phyloP scores from a whole-genome alignment of 164 flowering plant species.

The Stephania japonica region DNA sequence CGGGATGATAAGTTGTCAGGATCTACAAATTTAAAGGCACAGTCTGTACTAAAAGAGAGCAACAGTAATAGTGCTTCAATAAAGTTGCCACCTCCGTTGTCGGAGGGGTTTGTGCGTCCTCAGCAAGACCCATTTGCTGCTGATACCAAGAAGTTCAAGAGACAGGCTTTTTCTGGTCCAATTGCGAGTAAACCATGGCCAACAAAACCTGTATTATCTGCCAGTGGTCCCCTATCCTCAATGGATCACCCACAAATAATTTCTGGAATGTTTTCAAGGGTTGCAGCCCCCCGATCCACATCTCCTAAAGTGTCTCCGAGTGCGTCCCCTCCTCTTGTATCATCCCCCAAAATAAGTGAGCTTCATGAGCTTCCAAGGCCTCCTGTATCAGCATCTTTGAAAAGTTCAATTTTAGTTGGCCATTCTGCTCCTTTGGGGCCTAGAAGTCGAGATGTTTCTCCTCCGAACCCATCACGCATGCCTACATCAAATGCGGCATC shows the following conservation, averaged over 20 bases:
- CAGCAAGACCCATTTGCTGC: conserved; percentile 24
- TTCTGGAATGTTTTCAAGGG: conserved; percentile 45
- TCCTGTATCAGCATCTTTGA: conserved; percentile 30
- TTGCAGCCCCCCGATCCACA: conserved; percentile 29
- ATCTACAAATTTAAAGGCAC: conserved; percentile 21
- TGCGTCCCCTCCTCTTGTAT: conserved; percentile 50
- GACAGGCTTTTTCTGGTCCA: conserved; percentile 78
- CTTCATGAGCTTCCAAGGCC: conserved; percentile 98
- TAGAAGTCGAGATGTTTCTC: conserved; percentile 30
- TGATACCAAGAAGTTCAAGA: conserved; percentile 47
- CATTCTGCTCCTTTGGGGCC: conserved; percentile 69
- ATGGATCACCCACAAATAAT: conserved; percentile 29
- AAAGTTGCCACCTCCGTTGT: conserved; percentile 47
- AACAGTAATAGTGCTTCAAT: conserved; percentile 35
- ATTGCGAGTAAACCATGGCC: conserved; percentile 43
- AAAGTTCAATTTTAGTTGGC: conserved; percentile 34
- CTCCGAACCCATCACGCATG: conserved; percentile 30
- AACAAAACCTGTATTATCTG: conserved; percentile 29
- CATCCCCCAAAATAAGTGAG: conserved; percentile 81
- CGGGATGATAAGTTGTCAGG: conserved; percentile 34
- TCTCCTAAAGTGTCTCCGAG: conserved; percentile 58
- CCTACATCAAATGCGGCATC: conserved; percentile 40
- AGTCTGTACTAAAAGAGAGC: conserved; percentile 64
- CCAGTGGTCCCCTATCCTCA: conserved; percentile 40
- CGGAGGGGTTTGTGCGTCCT: conserved; percentile 32